Conservation (phyloP, 257 asterid genomes). For the Phtheirospermum japonicum region DNA sequence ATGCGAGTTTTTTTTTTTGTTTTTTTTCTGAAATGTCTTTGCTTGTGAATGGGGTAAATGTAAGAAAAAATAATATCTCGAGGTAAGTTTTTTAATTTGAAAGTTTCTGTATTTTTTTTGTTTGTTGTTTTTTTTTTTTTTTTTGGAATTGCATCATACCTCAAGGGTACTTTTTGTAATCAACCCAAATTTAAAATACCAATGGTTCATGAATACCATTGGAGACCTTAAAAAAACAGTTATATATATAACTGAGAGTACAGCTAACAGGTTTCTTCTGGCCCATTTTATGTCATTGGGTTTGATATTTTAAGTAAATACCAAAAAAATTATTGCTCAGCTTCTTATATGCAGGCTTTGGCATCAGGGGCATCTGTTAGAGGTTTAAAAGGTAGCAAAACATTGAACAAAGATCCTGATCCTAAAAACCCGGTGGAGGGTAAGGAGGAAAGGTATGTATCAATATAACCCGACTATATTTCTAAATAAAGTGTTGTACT, state of each 20-base stretch:
- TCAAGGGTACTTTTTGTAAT: too few relatives aligned
- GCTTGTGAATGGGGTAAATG: too few relatives aligned
- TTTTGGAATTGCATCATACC: too few relatives aligned
- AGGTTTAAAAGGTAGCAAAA: conserved; percentile 86
- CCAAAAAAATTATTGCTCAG: background rate
- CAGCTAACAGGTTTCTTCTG: background rate
- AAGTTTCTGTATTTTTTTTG: too few relatives aligned
- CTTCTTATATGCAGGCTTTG: conserved; percentile 64
- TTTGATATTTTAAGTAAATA: conserved; percentile 5
- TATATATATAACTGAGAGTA: background rate
- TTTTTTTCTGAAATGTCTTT: too few relatives aligned
- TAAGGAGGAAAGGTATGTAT: conserved; percentile 76
- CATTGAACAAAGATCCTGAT: conserved; percentile 90
- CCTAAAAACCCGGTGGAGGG: conserved; percentile 88
- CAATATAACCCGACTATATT: background rate
- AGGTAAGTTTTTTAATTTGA: too few relatives aligned
- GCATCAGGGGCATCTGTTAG: conserved; percentile 72
- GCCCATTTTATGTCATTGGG: background rate
- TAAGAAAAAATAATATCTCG: too few relatives aligned
- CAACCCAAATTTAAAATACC: background rate
- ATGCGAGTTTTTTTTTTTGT: too few relatives aligned
- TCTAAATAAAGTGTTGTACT: background rate
- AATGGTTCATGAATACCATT: background rate
- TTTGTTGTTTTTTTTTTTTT: too few relatives aligned
- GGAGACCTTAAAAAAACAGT: background rate